A percentile compares a stretch with the other conserved stretches of the same genome.
Evolutionary conservation across 192 early-diverging fungal species (phyloP).

Genomic region (Rhizoclosmatium globosum): DNA sequence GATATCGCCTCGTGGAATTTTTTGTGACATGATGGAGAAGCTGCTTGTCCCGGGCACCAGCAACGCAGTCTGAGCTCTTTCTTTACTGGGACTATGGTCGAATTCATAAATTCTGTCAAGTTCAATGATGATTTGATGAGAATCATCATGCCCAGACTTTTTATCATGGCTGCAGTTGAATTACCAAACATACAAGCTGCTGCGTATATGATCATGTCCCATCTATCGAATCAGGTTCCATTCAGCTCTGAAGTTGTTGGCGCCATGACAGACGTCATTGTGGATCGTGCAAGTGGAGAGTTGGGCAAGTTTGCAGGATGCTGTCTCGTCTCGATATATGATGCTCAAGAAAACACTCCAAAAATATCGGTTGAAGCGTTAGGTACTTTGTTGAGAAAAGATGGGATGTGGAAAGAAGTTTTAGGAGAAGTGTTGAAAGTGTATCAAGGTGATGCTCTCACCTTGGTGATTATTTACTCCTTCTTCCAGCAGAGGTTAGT

Average conservation of each 20-base stretch:
- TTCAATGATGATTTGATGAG: slow-evolving; percentile 65
- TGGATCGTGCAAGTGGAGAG: slow-evolving; percentile 32
- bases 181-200: slow-evolving; percentile 54
- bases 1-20: slow-evolving; percentile 80
- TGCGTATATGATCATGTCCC: slow-evolving; percentile 74
- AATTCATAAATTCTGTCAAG: slow-evolving; percentile 58
- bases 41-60: slow-evolving; percentile 23
- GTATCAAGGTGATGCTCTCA: slow-evolving; percentile 28
- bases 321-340: slow-evolving; percentile 38
- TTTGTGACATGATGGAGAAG: slow-evolving; percentile 67
- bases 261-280: slow-evolving; percentile 56
- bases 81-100: slow-evolving; percentile 68
- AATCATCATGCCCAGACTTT: slow-evolving; percentile 66
- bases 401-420: slow-evolving; percentile 7
- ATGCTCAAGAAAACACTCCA: slow-evolving; percentile 20
- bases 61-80: slow-evolving; percentile 71
- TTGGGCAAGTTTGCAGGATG: slow-evolving; percentile 33
- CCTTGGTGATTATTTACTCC: background rate
- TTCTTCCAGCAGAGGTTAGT: slow-evolving; percentile 24
- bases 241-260: slow-evolving; percentile 55
- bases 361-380: background rate
- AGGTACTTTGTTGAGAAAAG: background rate
- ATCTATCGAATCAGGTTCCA: slow-evolving; percentile 60
- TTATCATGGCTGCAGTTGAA: slow-evolving; percentile 54
- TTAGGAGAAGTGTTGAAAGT: slow-evolving; percentile 18